Evolutionary conservation across 202 grass and related monocot species (phyloP).

Genomic region (Brachypodium distachyon): DNA sequence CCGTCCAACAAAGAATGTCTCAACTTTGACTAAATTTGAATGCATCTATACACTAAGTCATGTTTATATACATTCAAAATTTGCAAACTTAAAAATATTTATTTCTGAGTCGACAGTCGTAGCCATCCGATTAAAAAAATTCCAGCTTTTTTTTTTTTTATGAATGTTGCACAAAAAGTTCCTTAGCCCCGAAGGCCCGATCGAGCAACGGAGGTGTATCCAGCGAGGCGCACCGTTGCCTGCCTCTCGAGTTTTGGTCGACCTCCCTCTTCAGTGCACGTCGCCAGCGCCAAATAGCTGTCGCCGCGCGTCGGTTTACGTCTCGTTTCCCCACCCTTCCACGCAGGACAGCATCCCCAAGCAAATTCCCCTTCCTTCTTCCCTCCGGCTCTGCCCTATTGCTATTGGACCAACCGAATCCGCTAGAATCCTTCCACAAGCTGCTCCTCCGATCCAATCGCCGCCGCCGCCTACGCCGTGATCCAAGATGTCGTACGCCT

Average conservation of each 20-base stretch:
- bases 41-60: too few species aligned
- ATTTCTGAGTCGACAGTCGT: too few species aligned
- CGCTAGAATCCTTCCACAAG: not conserved
- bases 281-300: not conserved
- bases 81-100: too few species aligned
- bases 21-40: too few species aligned
- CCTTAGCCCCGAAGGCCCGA: not conserved
- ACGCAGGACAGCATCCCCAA: not conserved
- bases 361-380: not conserved
- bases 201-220: not conserved
- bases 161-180: too few species aligned
- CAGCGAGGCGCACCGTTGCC: not conserved
- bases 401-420: not conserved
- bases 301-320: not conserved
- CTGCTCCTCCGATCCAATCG: not conserved
- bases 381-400: not conserved
- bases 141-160: too few species aligned
- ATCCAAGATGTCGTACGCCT: slow-evolving; percentile 84
- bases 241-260: not conserved
- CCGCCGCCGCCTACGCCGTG: not conserved
- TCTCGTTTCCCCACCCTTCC: not conserved
- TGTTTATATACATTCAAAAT: too few species aligned
- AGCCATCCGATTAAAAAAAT: too few species aligned
- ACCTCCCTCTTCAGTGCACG: not conserved
- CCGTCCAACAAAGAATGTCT: too few species aligned